These are phyloP conservation scores for Ogataea trehalophila DNA, from an alignment of 805 yeast species.

Conservation along the genomic window DNA sequence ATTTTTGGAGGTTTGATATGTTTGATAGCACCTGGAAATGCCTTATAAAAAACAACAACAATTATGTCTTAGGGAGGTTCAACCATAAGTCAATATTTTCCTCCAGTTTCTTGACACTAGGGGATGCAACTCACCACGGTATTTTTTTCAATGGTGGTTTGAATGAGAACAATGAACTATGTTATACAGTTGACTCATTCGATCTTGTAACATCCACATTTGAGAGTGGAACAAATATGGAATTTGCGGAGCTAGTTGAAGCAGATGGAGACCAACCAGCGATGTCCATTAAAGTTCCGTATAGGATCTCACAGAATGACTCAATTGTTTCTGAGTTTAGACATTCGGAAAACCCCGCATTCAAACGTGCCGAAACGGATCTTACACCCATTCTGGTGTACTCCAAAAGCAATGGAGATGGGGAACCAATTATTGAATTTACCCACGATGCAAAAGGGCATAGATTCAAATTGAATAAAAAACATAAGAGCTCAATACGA, in stretches of 20 bases:
- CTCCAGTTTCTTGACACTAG: conserved; percentile 31
- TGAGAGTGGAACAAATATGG: conserved; percentile 7
- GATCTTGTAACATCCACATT: conserved; percentile 39
- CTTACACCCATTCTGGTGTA: not conserved
- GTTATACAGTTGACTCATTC: conserved; percentile 35
- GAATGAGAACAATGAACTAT: conserved; percentile 30
- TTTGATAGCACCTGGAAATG: conserved; percentile 49
- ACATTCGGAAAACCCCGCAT: not conserved
- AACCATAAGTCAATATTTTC: conserved; percentile 47
- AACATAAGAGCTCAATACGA: conserved; percentile 2
- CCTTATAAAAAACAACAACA: conserved; percentile 35
- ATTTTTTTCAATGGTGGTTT: conserved; percentile 52
- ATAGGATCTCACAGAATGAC: conserved; percentile 8
- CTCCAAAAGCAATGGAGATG: conserved; percentile 6
- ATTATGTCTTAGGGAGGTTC: conserved; percentile 33
- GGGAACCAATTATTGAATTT: conserved; percentile 24
- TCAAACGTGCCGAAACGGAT: conserved; percentile 1
- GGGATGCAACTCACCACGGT: conserved; percentile 40
- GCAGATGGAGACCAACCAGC: conserved; percentile 7
- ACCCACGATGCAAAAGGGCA: conserved; percentile 6
- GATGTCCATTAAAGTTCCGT: not conserved
- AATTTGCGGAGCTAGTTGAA: conserved; percentile 9
- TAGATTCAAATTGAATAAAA: conserved; percentile 3
- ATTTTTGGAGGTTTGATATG: conserved; percentile 64
- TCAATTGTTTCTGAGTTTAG: conserved; percentile 4